Conservation (phyloP, 1,284 basidiomycete genomes). For the Ustilago lituana region DNA sequence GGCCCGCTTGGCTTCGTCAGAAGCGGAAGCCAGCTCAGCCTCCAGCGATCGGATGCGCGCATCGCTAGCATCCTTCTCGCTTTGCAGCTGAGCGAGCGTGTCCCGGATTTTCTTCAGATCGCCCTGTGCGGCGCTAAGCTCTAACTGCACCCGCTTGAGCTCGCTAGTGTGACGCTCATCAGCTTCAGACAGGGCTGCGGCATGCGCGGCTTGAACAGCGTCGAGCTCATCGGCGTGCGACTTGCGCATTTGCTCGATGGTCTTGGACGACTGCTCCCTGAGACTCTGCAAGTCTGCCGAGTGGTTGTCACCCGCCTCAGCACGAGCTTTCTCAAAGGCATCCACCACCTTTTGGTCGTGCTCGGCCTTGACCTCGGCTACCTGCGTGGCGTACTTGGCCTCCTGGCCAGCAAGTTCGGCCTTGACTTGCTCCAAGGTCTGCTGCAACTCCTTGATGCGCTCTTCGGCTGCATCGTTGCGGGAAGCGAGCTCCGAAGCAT, state of each 20-base stretch:
- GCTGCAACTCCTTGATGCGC: slow-evolving; percentile 32
- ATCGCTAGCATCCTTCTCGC: slow-evolving; percentile 36
- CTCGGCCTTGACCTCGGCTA: slow-evolving; percentile 47
- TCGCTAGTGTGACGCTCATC: slow-evolving; percentile 21
- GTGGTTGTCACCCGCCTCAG: slow-evolving; percentile 49
- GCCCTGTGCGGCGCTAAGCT: slow-evolving; percentile 38
- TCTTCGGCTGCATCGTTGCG: slow-evolving; percentile 25
- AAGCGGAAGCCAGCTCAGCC: slow-evolving; percentile 27
- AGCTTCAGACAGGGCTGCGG: slow-evolving; percentile 29
- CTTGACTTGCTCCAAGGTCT: slow-evolving; percentile 36
- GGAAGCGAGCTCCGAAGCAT: slow-evolving; percentile 31
- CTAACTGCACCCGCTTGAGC: slow-evolving; percentile 40
- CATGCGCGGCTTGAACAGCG: slow-evolving; percentile 26
- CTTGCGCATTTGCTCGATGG: slow-evolving; percentile 43
- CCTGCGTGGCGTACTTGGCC: slow-evolving; percentile 38
- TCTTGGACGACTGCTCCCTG: slow-evolving; percentile 38
- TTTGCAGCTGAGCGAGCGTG: slow-evolving; percentile 21
- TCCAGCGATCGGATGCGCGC: slow-evolving; percentile 27
- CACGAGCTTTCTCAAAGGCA: slow-evolving; percentile 48
- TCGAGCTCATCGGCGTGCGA: slow-evolving; percentile 47
- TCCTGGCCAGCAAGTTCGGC: slow-evolving; percentile 40
- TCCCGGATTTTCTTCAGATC: slow-evolving; percentile 52
- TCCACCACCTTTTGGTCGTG: slow-evolving; percentile 49
- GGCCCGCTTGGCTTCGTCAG: slow-evolving; percentile 40
- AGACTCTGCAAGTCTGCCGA: slow-evolving; percentile 45